Base-by-base conservation (phyloP, 345 rosid genomes). In the Euphorbia lathyris region DNA sequence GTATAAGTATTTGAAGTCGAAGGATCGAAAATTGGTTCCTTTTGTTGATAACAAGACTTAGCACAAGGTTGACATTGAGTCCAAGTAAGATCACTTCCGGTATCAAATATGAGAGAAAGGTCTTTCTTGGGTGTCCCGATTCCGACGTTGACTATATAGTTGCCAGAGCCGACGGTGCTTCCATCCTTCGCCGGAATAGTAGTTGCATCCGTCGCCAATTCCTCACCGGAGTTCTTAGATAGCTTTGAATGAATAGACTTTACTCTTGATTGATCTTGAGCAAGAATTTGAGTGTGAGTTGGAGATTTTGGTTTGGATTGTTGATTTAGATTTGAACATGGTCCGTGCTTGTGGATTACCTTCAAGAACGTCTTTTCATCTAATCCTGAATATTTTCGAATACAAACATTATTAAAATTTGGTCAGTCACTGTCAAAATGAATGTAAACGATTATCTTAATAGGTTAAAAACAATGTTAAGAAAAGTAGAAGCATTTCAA, bases 301-400 rank as follows among this genome's bases (percentile, higher is more conserved):
- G 84, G 85, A 48, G 32, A 48, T 26, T 63, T 76, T 26, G 72
- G 19, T 25, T 47, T 70, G 22, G 51, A 12, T 45, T n/a, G n/a
- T 27, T 34, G 72, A 5, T 53, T 38, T 45, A 74, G 76, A 9
- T 64, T 30, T 13, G 81, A 70, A 77, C 98, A 93, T 61, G 98
- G 83, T 1, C 98, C 98, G 42, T 87, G 82, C 70, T 78, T 85
- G 80, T 93, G 90, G 53, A 80, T 76, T 62, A 93, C 89, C 42
- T 55, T 77, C 67, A 93, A 80, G 4, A 88, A 78, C 22, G 96
- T 78, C 58, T 77, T 79, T 19, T 76, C 65, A 11, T 68, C 60
- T 16, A 25, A 4, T 14, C 9, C 76, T 72, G 66, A 10, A 7
- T 1, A n/a, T 1, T 4, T 5, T 45, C 5, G 6, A 13, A n/a